Percentiles rank a stretch among this genome's conserved stretches.
Conservation (phyloP, 2,329 filamentous ascomycete genomes). For the Colletotrichum trifolii region DNA sequence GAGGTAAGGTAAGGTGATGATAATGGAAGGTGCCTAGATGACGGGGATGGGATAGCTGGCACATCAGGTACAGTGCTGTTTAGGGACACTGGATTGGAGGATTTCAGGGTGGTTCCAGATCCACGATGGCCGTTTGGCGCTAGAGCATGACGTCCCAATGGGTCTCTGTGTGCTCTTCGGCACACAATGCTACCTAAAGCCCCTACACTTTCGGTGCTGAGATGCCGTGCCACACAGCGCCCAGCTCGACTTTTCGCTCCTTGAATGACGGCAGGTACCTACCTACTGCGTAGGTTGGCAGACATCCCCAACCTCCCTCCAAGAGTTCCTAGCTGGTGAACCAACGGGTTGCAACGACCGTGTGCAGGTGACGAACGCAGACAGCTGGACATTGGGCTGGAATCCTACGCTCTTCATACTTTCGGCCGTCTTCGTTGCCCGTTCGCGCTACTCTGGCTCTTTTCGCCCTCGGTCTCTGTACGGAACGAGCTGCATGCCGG, state of each 20-base stretch:
- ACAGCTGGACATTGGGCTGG: constrained; percentile 28
- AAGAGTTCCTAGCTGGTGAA: neutral
- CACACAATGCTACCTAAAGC: neutral
- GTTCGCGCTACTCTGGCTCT: constrained; percentile 8
- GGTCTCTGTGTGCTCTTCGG: neutral
- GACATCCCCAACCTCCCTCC: neutral
- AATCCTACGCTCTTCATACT: constrained; percentile 24
- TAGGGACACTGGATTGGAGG: constrained; percentile 24
- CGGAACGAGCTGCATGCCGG: constrained; percentile 31
- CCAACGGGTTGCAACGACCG: neutral
- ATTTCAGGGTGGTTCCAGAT: constrained; percentile 16
- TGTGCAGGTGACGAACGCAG: constrained; percentile 17
- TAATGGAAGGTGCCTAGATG: constrained; percentile 4
- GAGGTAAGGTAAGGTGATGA: constrained; percentile 27
- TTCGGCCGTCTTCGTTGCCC: constrained; percentile 29
- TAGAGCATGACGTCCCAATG: constrained; percentile 33
- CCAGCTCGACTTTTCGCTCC: neutral
- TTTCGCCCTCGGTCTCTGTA: constrained; percentile 10
- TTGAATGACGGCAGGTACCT: constrained; percentile 2
- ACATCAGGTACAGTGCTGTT: neutral
- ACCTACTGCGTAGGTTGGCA: neutral
- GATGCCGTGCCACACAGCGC: constrained; percentile 10
- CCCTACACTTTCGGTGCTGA: neutral
- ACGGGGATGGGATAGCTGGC: constrained; percentile 28
- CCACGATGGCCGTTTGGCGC: constrained; percentile 29